phyloP scores from a whole-genome alignment of 2,329 filamentous ascomycete genomes.

The Fusarium hostae region DNA sequence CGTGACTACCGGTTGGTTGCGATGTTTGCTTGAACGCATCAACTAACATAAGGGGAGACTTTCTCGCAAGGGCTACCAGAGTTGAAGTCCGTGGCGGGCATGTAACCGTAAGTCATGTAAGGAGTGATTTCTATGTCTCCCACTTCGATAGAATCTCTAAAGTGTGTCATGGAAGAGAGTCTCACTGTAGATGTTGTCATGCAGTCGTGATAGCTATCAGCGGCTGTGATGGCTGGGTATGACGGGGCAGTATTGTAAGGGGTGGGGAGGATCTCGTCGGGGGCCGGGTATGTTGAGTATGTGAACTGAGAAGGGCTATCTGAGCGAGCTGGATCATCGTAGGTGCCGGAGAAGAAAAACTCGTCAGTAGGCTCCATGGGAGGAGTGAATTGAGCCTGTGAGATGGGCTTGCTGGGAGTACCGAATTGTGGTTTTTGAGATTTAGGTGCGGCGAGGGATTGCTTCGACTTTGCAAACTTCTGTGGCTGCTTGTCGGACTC shows the following conservation, averaged over 20 bases:
- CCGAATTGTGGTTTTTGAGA: constrained; percentile 44
- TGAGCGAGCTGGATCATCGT: constrained; percentile 75
- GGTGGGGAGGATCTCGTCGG: constrained; percentile 71
- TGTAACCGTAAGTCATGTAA: constrained; percentile 74
- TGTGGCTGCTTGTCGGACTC: constrained; percentile 47
- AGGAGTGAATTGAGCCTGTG: constrained; percentile 69
- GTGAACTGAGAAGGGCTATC: constrained; percentile 76
- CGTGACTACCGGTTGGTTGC: constrained; percentile 54
- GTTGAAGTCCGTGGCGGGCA: constrained; percentile 72
- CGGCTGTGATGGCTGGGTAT: constrained; percentile 64
- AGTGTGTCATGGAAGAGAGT: constrained; percentile 72
- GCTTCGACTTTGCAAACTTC: constrained; percentile 48
- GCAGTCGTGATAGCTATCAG: constrained; percentile 67
- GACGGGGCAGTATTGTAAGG: constrained; percentile 66
- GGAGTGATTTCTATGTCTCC: constrained; percentile 70
- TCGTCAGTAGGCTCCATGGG: constrained; percentile 72
- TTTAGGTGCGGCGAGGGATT: constrained; percentile 43
- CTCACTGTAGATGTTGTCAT: constrained; percentile 63
- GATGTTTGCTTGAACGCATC: too few species aligned
- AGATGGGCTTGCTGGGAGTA: constrained; percentile 52
- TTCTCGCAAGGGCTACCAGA: constrained; percentile 71
- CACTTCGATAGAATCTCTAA: constrained; percentile 74
- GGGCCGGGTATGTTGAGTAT: constrained; percentile 73
- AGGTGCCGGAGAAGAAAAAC: constrained; percentile 68
- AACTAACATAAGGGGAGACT: constrained; percentile 80